Conservation (phyloP, 1,284 basidiomycete species). For the Meira miltonrushii region DNA sequence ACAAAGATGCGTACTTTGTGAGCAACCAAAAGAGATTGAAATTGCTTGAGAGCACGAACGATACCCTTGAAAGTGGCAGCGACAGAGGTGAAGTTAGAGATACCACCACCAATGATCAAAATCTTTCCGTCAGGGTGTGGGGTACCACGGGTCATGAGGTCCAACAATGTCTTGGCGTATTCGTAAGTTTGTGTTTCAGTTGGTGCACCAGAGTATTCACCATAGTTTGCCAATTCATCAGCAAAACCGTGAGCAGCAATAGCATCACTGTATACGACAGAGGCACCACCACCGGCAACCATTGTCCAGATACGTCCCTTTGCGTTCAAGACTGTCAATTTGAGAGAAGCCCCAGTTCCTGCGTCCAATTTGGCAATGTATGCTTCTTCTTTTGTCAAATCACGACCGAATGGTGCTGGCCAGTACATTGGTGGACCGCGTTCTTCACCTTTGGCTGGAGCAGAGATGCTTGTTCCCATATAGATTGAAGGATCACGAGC, state of each 20-base stretch:
- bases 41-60: slow-evolving; percentile 92
- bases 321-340: slow-evolving; percentile 91
- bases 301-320: slow-evolving; percentile 98
- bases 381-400: slow-evolving; percentile 96
- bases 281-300: slow-evolving; percentile 80
- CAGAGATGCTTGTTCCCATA: slow-evolving; percentile 50
- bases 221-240: slow-evolving; percentile 97
- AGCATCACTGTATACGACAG: slow-evolving; percentile 86
- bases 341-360: slow-evolving; percentile 94
- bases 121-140: slow-evolving; percentile 69
- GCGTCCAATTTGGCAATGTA: slow-evolving; percentile 98
- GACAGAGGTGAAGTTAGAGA: slow-evolving; percentile 99
- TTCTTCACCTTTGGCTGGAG: slow-evolving; percentile 46
- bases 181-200: slow-evolving; percentile 98
- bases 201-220: slow-evolving; percentile 98
- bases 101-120: slow-evolving; percentile 98
- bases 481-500: slow-evolving; percentile 81
- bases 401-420: slow-evolving; percentile 96
- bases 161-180: slow-evolving; percentile 97
- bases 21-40: slow-evolving; percentile 59
- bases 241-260: slow-evolving; percentile 96
- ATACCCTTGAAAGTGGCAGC: slow-evolving; percentile 99
- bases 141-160: slow-evolving; percentile 77
- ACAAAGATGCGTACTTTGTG: slow-evolving; percentile 62
- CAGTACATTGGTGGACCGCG: slow-evolving; percentile 90